A percentile compares a stretch with the other conserved stretches of the same genome.
phyloP scores from a whole-genome alignment of 768 basidiomycete species.

The Termitomyces heimii region DNA sequence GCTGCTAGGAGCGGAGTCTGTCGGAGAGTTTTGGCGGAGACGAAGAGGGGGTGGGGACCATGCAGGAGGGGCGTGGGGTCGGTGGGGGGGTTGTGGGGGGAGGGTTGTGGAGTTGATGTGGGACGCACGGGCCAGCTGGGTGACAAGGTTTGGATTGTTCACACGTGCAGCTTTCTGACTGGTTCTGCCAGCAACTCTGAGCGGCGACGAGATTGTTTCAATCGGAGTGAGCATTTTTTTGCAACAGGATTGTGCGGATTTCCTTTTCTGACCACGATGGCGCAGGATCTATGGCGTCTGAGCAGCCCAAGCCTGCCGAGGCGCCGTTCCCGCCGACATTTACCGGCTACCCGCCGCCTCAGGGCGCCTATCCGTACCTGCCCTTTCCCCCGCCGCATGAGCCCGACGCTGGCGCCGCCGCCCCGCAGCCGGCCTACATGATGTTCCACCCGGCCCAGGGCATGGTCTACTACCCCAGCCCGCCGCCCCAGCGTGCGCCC shows the following conservation, averaged over 20 bases:
- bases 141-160: constrained; percentile 1
- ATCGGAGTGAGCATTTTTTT: constrained; percentile 10
- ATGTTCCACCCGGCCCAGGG: constrained; percentile 35
- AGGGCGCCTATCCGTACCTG: constrained; percentile 34
- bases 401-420: constrained; percentile 21
- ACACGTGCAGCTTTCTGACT: constrained; percentile 2
- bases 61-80: background rate
- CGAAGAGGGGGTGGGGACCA: background rate
- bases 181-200: constrained; percentile 1
- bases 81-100: background rate
- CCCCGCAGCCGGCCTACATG: constrained; percentile 26
- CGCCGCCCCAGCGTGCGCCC: constrained; percentile 30
- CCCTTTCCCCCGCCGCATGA: constrained; percentile 33
- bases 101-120: no score
- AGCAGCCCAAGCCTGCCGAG: constrained; percentile 26
- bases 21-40: background rate
- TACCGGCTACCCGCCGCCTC: constrained; percentile 21
- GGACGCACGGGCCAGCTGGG: constrained; percentile 7
- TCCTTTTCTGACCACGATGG: background rate
- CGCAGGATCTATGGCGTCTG: constrained; percentile 22
- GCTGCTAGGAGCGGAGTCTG: constrained; percentile 1
- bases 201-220: constrained; percentile 12
- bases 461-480: constrained; percentile 34
- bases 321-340: constrained; percentile 26
- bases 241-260: background rate